Base-by-base conservation (phyloP, 139 green algal species). In the Micractinium conductrix region DNA sequence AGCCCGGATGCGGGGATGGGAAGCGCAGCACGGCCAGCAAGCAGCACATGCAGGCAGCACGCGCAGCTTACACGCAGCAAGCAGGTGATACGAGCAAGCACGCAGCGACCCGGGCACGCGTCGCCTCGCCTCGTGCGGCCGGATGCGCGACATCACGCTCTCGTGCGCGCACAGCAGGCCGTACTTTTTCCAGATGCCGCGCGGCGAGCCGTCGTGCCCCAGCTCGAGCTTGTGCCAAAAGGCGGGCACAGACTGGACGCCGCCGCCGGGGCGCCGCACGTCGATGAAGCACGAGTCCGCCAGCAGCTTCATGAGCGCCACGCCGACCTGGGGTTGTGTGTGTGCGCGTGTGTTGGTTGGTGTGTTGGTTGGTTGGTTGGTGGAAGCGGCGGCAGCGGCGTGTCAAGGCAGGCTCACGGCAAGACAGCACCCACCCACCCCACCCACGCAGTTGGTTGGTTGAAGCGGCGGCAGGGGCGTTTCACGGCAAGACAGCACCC, bases 201-300 rank as follows among this genome's bases (percentile, higher is more conserved):
- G 58, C 30, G 65, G 45, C 30, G 14, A 65, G 40, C 55, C 48
- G 45, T 90, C 84, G 58, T 67, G 84, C 16, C 62, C 78, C 55
- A 79, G 70, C 69, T 84, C 63, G 43, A 90, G 43, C 69, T 83
- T 75, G 70, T 90, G 87, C 87, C 87, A 87, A 55, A 90, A 90
- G 33, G 87, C 84, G 12, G 60, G 84, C 69, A 90, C 85, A 4
- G 79, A 85, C 53, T 76, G 38, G 24, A 71, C 21, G 48, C 67
- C 82, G 78, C 74, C 78, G 30, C 58, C 69, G 22, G 33, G 37
- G 16, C 40, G 50, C 48, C 37, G 50, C 24, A 80, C 43, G 42
- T 88, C 78, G 58, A 90, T 88, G 62, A 35, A 82, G 84, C 84
- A 87, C 22, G 38, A 53, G 58, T 92, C 88, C 6, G 37, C 65